Evolutionary conservation across 257 asterid genomes (phyloP).

Genomic region (Ophiorrhiza pumila): DNA sequence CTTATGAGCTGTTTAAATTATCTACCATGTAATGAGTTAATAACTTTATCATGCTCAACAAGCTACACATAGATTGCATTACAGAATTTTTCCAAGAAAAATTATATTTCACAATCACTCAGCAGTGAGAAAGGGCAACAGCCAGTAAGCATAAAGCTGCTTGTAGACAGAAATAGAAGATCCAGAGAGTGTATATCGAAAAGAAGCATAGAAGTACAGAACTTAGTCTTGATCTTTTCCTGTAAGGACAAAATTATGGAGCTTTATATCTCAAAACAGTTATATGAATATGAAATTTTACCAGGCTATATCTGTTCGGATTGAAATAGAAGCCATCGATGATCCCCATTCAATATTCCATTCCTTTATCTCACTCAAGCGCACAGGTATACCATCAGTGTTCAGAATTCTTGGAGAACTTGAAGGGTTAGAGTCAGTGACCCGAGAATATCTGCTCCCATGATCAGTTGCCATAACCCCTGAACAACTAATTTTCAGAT

Average conservation of each 20-base stretch:
- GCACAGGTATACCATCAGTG: slow-evolving; percentile 8
- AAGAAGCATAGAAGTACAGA: background rate
- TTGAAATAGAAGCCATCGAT: slow-evolving; percentile 8
- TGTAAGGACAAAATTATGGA: background rate
- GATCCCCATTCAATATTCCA: slow-evolving; percentile 16
- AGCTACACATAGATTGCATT: background rate
- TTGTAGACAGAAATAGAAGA: background rate
- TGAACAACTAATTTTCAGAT: slow-evolving; percentile 9
- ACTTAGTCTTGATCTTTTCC: background rate
- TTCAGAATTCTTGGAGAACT: background rate
- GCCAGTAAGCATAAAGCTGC: too few species aligned
- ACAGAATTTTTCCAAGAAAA: background rate
- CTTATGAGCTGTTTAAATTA: background rate
- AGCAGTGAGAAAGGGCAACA: background rate
- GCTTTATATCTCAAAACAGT: background rate
- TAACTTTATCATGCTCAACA: background rate
- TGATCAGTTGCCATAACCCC: slow-evolving; percentile 12
- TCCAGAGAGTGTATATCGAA: background rate
- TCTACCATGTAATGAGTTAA: background rate
- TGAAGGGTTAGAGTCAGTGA: background rate
- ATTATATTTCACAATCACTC: background rate
- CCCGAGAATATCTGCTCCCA: slow-evolving; percentile 1
- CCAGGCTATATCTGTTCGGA: slow-evolving; percentile 24
- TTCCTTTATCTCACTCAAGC: slow-evolving; percentile 19
- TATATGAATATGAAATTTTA: background rate